phyloP scores from a whole-genome alignment of 2,329 filamentous ascomycete species.

The Ploettnerulaceae sp. region DNA sequence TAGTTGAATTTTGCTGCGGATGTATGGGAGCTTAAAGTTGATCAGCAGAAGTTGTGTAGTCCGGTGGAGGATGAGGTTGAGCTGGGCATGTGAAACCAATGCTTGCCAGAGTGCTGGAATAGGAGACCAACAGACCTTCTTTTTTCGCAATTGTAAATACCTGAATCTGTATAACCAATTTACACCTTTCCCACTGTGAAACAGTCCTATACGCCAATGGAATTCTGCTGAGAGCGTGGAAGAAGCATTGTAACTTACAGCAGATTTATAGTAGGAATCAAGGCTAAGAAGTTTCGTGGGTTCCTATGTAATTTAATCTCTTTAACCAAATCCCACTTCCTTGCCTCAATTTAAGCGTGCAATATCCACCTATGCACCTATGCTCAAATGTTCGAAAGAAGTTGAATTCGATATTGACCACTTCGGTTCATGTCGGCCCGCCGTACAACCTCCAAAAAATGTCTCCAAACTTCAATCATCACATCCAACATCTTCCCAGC shows the following conservation, averaged over 20 bases:
- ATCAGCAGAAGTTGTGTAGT: neutral
- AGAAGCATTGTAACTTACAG: too few relatives aligned
- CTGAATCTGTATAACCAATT: constrained; percentile 10
- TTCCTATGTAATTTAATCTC: too few relatives aligned
- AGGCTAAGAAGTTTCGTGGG: too few relatives aligned
- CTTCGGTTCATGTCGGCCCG: constrained; percentile 8
- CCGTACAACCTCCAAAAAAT: constrained; percentile 27
- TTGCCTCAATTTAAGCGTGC: too few relatives aligned
- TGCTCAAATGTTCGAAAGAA: too few relatives aligned
- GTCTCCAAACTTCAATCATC: constrained; percentile 20
- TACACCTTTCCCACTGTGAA: too few relatives aligned
- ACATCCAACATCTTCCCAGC: constrained; percentile 2
- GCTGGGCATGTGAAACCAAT: too few relatives aligned
- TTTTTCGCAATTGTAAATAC: constrained; percentile 17
- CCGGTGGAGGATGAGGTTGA: neutral
- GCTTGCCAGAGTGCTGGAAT: constrained; percentile 1
- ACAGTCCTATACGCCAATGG: too few relatives aligned
- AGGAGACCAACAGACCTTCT: constrained; percentile 13
- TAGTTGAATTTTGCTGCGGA: neutral
- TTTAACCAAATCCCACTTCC: too few relatives aligned
- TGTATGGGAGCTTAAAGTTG: neutral
- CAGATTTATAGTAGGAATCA: too few relatives aligned
- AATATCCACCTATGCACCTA: too few relatives aligned
- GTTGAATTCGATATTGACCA: constrained; percentile 27
- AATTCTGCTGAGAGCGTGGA: too few relatives aligned